Evolutionary conservation across 805 yeast species (phyloP), one percentile per base, ranked within the genome.

Genomic region (baker's yeast (Saccharomyces cerevisiae)): DNA sequence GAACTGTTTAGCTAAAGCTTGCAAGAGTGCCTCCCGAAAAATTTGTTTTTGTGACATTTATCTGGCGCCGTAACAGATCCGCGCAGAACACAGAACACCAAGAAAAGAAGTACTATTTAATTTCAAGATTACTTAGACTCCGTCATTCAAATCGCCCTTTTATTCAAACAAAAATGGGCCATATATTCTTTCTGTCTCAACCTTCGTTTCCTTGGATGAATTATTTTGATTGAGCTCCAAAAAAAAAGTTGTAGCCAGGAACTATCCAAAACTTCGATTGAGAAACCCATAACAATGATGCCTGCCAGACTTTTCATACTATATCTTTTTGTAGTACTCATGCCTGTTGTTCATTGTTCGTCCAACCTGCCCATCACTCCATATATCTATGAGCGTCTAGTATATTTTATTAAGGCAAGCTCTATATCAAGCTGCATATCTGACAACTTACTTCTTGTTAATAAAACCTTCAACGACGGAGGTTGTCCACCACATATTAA

Each of bases 351-450:
- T 8, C 26, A 17, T 26, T 31, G 54, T 22, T 48, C 46, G 21
- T 41, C 36, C 11, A 27, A 47, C 13, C 49, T 55, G 26, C 5
- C 24, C 24, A 54, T 59, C n/a, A 31, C 60, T 14, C 48, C 52
- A 10, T 49, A 51, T 11, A 50, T 65, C 2, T 72, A 68, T 55
- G 64, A 67, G 28, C 62, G 69, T 51, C 53, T 74, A n/a, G 59
- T 62, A 2, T 62, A 65, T 48, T 61, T 65, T 51, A 68, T 73
- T 36, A 64, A 65, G 43, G 70, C 68, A 30, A 65, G 72, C 50
- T 69, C 72, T 1, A 47, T 73, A 24, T 57, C 74, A 1, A 71
- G 73, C 59, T 73, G 77, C 48, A 70, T 73, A 10, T 59, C 67
- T 4, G 46, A 57, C 6, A 53, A 59, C 31, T 51, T 54, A 9